Evolutionary conservation across 768 basidiomycete genomes (phyloP).

Genomic region (Peribolospora baueri): DNA sequence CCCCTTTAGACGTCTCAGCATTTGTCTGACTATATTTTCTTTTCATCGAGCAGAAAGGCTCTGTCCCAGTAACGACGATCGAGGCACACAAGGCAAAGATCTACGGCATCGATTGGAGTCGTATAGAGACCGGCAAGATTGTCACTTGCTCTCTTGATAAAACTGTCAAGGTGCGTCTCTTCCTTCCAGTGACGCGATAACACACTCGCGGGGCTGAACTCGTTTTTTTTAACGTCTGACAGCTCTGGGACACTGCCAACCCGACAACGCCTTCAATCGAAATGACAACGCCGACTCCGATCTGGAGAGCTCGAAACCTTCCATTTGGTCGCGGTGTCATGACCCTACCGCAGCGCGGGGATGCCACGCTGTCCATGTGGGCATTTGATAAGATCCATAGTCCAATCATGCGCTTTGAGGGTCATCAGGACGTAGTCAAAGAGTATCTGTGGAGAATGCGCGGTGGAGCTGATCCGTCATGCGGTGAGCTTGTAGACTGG

Average conservation of each 20-base stretch:
- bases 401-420: conserved; percentile 54
- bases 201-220: too few species aligned
- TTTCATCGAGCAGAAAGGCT: conserved; percentile 43
- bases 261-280: conserved; percentile 21
- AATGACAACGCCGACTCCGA: conserved; percentile 45
- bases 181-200: background rate
- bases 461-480: conserved; percentile 28
- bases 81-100: conserved; percentile 72
- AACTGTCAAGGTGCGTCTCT: conserved; percentile 42
- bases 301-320: conserved; percentile 77
- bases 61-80: conserved; percentile 48
- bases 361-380: conserved; percentile 67
- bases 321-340: conserved; percentile 79
- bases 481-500: conserved; percentile 19
- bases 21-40: background rate
- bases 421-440: conserved; percentile 72
- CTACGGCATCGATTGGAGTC: conserved; percentile 94
- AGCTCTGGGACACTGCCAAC: conserved; percentile 10
- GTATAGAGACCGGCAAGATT: conserved; percentile 44
- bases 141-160: conserved; percentile 89
- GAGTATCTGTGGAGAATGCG: conserved; percentile 83
- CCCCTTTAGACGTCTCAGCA: background rate
- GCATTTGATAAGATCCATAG: conserved; percentile 23
- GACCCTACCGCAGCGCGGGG: conserved; percentile 66
- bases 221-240: conserved; percentile 1